Conservation (phyloP, 495 filamentous ascomycete genomes). For the Penicillium maclennaniae region DNA sequence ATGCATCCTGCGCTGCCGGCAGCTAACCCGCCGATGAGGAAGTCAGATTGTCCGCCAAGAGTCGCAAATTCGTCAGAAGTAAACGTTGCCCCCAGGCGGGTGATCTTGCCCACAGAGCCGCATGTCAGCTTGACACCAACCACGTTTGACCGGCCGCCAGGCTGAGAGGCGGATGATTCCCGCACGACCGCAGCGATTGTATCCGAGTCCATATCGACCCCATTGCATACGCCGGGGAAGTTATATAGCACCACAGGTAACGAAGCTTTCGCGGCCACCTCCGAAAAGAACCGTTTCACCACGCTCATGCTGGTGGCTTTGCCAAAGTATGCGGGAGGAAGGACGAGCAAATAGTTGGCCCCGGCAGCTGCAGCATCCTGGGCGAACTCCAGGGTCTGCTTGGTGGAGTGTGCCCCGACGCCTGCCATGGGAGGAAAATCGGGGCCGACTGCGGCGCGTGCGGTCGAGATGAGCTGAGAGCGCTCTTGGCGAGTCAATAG, state of each 20-base stretch:
- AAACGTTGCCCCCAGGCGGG: constrained; percentile 53
- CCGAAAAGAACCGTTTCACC: constrained; percentile 56
- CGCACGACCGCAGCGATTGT: constrained; percentile 50
- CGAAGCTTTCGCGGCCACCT: constrained; percentile 48
- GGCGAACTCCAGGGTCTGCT: constrained; percentile 57
- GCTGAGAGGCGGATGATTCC: constrained; percentile 39
- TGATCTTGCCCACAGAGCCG: constrained; percentile 64
- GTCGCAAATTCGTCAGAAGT: constrained; percentile 54
- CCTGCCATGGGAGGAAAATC: constrained; percentile 60
- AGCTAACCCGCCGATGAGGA: constrained; percentile 55
- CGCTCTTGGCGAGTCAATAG: constrained; percentile 61
- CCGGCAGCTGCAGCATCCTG: constrained; percentile 54
- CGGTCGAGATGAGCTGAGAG: constrained; percentile 44
- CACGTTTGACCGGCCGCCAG: constrained; percentile 48
- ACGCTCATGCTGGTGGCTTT: constrained; percentile 54
- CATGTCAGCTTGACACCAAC: constrained; percentile 70
- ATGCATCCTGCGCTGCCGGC: constrained; percentile 52
- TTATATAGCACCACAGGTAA: constrained; percentile 67
- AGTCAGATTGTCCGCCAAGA: constrained; percentile 68
- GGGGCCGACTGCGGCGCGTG: constrained; percentile 49
- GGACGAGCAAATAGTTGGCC: constrained; percentile 57
- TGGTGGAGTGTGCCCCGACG: constrained; percentile 60
- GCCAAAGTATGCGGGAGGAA: constrained; percentile 64
- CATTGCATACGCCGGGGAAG: constrained; percentile 69
- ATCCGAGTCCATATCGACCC: constrained; percentile 63